Evolutionary conservation across 139 green algal species (phyloP).

Genomic region (Prasinococcaceae sp.): DNA sequence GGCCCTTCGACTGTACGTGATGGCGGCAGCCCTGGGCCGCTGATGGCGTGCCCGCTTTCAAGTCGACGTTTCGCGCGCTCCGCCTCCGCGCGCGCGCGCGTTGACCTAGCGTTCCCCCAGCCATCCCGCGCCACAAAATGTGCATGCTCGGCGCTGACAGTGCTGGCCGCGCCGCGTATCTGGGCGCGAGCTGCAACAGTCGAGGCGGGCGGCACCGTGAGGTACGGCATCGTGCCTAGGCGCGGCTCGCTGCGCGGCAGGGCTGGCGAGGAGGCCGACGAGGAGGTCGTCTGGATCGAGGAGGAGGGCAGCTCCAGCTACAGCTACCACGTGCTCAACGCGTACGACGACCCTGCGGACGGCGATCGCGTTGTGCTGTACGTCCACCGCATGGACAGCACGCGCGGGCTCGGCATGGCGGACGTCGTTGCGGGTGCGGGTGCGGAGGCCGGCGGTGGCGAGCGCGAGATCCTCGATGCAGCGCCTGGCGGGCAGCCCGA

Average conservation of each 20-base stretch:
- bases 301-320: background rate
- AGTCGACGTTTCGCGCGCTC: no score
- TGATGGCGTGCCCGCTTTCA: no score
- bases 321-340: conserved; percentile 5
- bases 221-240: background rate
- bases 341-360: conserved; percentile 4
- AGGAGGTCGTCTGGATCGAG: conserved; percentile 9
- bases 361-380: conserved; percentile 1
- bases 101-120: no score
- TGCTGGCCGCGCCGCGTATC: no score
- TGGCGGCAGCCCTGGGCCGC: no score
- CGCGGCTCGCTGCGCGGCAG: no score
- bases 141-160: no score
- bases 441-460: background rate
- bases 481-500: no score
- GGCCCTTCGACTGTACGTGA: conserved; percentile 9
- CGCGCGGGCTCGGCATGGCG: conserved; percentile 1
- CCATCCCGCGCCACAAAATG: no score
- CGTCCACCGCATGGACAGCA: conserved; percentile 1
- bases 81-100: no score
- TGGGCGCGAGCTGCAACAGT: no score
- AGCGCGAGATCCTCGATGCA: background rate
- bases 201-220: background rate
- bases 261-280: background rate
- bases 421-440: background rate